Base-by-base conservation (phyloP, 352 stramenopile genomes). In the Globisporangium takayamanum region DNA sequence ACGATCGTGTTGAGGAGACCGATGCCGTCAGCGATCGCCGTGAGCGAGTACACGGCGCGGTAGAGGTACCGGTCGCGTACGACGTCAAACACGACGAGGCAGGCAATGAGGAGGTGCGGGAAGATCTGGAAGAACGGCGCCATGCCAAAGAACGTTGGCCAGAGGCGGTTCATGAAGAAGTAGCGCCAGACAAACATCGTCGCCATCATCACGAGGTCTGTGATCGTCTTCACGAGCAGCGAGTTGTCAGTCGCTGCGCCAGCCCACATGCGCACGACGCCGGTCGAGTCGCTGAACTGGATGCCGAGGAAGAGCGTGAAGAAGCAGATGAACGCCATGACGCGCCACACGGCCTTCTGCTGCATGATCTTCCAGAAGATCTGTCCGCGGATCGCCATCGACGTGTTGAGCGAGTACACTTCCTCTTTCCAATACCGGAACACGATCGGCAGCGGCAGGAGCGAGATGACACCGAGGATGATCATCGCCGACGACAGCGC, bases 331-430 rank as follows among this genome's bases (percentile, higher is more conserved):
- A 78, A 78, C 61, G 66, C 62, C 57, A 78, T 59, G 30, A 73
- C 50, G 42, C 64, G 61, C 70, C 70, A 78, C 58, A 78, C 70
- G 0, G 68, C 70, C 53, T 76, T 74, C 33, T 77, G 71, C 60
- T 79, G 68, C 67, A 74, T 75, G 62, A 76, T 79, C 53, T 73
- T 72, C 66, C 68, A 78, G 53, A 76, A 76, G 56, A 76, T 76
- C 39, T 67, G 59, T 11, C 53, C 54, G 22, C 68, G 70, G 30
- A 74, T 62, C 45, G 61, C 57, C 37, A 80, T 59, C 26, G 70
- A 67, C 33, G 62, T 72, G 20, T 68, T 53, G 5, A 76, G 51
- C 49, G 64, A 69, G 62, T 76, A 76, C 37, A 61, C 37, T n/a
- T 76, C 65, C 26, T 78, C 68, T 14, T 67, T 63, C 64, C 67